Evolutionary conservation across 2,329 filamentous ascomycete species (phyloP), one percentile per base, ranked within the genome.

Genomic region (Pseudogymnoascus sp.): DNA sequence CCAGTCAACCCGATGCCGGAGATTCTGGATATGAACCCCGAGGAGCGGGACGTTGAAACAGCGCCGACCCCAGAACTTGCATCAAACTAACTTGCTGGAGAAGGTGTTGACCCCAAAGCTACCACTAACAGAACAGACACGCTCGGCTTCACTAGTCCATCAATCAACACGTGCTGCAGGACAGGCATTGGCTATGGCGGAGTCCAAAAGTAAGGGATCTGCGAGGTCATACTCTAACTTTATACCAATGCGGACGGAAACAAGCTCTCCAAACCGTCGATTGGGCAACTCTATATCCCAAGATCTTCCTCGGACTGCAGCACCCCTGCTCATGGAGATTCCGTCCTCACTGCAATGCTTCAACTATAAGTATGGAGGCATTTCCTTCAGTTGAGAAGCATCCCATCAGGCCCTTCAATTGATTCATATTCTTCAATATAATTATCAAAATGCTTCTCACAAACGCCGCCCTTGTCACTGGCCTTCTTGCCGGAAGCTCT

Each of bases 51-150:
- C 1, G 28, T 21, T 55, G 49, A 55, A 33, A 33, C 49, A 55
- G 28, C 28, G 23, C 11, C 49, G 8, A 55, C 5, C 33, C n/a
- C 5, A 31, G 28, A 33, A 28, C 49, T 33, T 55, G 49, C 28
- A 55, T n/a, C n/a, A 55, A 55, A 55, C 49, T 55, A 55, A 55
- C 49, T 55, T 55, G 49, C 28, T 55, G 28, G 5, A 55, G 49
- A 55, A 33, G 49, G 49, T 55, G 49, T 21, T 55, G 18, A 11
- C 9, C 28, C 45, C 25, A 16, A 18, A 11, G 49, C n/a, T 33
- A 16, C 49, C 28, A 55, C 49, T 55, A 55, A 21, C 49, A 33
- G 49, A 28, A 21, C 49, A 33, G 49, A 28, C 4, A 31, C 28
- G 49, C 49, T 33, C n/a, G 33, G 28, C 49, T 33, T 8, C n/a